Evolutionary conservation across 129 eudicot species (phyloP), one percentile per base, ranked within the genome.

Genomic region (Rutidosis leptorrhynchoides): DNA sequence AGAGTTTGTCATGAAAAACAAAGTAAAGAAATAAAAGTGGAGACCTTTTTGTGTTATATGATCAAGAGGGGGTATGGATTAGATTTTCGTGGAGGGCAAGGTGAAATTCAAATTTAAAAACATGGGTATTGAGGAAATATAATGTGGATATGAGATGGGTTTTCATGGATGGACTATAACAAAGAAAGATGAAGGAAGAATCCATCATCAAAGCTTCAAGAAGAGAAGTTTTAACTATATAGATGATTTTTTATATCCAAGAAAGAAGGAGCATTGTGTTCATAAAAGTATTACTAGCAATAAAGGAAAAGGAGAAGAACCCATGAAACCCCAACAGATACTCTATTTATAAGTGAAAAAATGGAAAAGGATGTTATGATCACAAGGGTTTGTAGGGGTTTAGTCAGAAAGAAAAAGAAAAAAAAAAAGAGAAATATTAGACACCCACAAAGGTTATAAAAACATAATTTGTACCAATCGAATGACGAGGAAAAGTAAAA

Each of bases 41-140:
- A 26, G 33, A 55, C 62, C 62, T 32, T 58, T 33, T 55, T 22
- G 14, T 53, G 52, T 68, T 1, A 24, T 23, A 46, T 59, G 67
- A 74, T 74, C 63, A 66, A 67, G 79, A 67, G 20, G 74, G 78
- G 68, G 46, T 58, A 40, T 28, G 61, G 67, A 69, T 78, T 52
- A 42, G 12, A 26, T 25, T 42, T 25, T 51, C 58, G 54, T 27
- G 55, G 51, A 29, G 49, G 19, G 52, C 28, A 62, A 51, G 65
- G 78, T 75, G 72, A 69, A 53, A 74, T 59, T 75, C 82, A 51
- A 63, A 70, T 59, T 79, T 67, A 69, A 80, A 87, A 77, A 80
- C 93, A 87, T 82, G 80, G 53, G 83, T 70, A 68, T 71, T 68
- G 52, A 67, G 57, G 46, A 64, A 76, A 69, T 33, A 21, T 23